phyloP scores from a whole-genome alignment of 345 rosid genomes.

The Sapria himalayana region DNA sequence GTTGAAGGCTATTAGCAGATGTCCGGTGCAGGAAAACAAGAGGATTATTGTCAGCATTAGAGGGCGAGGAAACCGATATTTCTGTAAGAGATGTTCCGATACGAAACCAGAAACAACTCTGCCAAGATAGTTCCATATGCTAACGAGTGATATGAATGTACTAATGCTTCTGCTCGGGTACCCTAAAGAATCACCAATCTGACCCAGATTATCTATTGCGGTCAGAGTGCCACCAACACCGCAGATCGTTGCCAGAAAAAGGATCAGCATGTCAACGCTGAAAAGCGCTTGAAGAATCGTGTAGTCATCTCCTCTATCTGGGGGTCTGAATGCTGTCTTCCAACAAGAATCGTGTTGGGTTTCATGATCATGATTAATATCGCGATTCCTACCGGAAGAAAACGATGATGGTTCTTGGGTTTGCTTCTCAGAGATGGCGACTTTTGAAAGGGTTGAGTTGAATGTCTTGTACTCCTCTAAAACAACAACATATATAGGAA shows the following conservation, averaged over 20 bases:
- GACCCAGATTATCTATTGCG: constrained; percentile 44
- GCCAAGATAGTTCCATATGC: constrained; percentile 49
- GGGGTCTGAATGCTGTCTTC: constrained; percentile 24
- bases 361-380: background rate
- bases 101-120: constrained; percentile 31
- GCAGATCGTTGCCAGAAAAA: constrained; percentile 33
- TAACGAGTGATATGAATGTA: constrained; percentile 37
- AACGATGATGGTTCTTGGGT: background rate
- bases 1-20: constrained; percentile 27
- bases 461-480: constrained; percentile 28
- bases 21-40: constrained; percentile 26
- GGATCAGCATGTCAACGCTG: constrained; percentile 34
- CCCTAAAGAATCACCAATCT: constrained; percentile 33
- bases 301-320: constrained; percentile 40
- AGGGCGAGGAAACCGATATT: constrained; percentile 31
- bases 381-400: background rate
- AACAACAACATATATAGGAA: constrained; percentile 25
- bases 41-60: constrained; percentile 23
- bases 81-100: constrained; percentile 25
- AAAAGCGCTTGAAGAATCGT: constrained; percentile 40
- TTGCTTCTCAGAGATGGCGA: constrained; percentile 14
- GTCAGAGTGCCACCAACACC: constrained; percentile 45
- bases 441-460: constrained; percentile 16
- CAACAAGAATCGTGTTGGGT: constrained; percentile 22
- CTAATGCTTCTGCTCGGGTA: constrained; percentile 26